Percentiles rank a stretch among this genome's conserved stretches.
Conservation (phyloP, 2,329 filamentous ascomycete genomes). For the Aspergillus eucalypticola region DNA sequence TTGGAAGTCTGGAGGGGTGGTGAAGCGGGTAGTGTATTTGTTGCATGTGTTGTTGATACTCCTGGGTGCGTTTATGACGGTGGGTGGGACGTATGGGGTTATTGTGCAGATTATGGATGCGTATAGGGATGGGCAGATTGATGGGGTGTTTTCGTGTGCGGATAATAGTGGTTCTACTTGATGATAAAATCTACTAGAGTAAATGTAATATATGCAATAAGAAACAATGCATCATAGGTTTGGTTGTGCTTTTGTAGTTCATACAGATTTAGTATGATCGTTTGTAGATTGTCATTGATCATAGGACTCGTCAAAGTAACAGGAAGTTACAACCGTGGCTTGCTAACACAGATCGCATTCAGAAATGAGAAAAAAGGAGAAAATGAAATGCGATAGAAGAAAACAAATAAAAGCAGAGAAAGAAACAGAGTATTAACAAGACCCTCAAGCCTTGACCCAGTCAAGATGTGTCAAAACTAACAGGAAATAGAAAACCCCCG, state of each 20-base stretch:
- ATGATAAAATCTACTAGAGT: background rate
- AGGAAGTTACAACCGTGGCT: no score
- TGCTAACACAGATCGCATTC: no score
- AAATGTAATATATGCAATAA: no score
- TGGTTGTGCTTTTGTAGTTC: no score
- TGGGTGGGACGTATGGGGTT: conserved; percentile 45
- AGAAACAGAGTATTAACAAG: background rate
- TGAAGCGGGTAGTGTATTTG: conserved; percentile 41
- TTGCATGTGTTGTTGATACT: conserved; percentile 47
- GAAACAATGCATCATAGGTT: no score
- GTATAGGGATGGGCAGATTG: conserved; percentile 16
- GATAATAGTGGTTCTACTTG: conserved; percentile 19
- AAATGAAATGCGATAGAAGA: no score
- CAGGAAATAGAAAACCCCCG: conserved; percentile 6
- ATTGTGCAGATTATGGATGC: conserved; percentile 20
- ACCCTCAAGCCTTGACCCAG: background rate
- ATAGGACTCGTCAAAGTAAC: no score
- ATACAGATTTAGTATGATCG: no score
- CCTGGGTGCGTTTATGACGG: conserved; percentile 50
- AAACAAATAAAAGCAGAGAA: background rate
- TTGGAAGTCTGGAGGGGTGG: conserved; percentile 34
- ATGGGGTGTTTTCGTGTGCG: conserved; percentile 17
- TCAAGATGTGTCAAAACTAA: background rate
- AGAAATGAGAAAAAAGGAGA: no score
- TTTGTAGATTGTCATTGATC: no score